phyloP scores from a whole-genome alignment of 1,284 basidiomycete species.

The Ganoderma sp. region DNA sequence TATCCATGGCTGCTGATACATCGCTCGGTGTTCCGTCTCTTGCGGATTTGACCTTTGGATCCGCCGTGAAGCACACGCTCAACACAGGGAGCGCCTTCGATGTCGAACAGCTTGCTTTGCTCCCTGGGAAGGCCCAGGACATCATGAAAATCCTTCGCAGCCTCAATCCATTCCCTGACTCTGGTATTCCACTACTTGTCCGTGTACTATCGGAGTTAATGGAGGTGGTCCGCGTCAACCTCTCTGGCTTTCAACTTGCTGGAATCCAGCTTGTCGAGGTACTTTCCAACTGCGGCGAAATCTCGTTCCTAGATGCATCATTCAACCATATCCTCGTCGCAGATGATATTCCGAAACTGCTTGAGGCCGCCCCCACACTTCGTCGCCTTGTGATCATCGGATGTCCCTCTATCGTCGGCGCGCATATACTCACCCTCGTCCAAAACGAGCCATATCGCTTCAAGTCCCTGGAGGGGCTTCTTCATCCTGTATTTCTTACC shows the following conservation, averaged over 20 bases:
- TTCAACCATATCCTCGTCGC: constrained; percentile 29
- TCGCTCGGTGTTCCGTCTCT: constrained; percentile 22
- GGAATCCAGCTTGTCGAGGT: constrained; percentile 31
- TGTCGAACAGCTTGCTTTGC: constrained; percentile 38
- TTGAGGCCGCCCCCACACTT: constrained; percentile 31
- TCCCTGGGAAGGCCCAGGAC: constrained; percentile 35
- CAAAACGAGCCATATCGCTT: constrained; percentile 35
- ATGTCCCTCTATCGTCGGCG: constrained; percentile 33
- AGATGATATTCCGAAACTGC: constrained; percentile 31
- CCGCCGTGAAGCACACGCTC: constrained; percentile 37
- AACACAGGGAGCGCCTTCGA: constrained; percentile 31
- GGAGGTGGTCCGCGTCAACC: constrained; percentile 29
- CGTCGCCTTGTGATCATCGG: constrained; percentile 39
- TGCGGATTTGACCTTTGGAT: constrained; percentile 35
- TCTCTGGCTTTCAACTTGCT: constrained; percentile 36
- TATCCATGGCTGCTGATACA: too few species aligned
- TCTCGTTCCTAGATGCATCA: constrained; percentile 39
- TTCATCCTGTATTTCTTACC: constrained; percentile 35
- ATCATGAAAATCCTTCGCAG: constrained; percentile 31
- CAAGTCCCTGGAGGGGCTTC: constrained; percentile 36
- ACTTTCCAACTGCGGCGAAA: constrained; percentile 19
- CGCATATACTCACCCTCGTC: constrained; percentile 35
- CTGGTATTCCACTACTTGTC: constrained; percentile 33
- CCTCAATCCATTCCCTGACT: constrained; percentile 37
- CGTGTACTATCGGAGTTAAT: constrained; percentile 24